phyloP scores from a whole-genome alignment of 1,139 yeast genomes.

The Spathaspora sp. region DNA sequence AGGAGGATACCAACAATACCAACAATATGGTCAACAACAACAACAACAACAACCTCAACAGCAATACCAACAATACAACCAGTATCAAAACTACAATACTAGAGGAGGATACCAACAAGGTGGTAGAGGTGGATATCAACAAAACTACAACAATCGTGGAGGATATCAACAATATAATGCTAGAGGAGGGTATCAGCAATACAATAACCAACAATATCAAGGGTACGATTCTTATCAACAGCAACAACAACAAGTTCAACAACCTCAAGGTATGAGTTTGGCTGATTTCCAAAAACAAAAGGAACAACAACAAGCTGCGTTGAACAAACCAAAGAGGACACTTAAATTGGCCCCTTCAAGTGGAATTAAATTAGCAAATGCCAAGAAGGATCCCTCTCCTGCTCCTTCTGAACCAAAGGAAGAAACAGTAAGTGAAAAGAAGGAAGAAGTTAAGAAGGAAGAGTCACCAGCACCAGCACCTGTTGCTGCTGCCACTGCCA shows the following conservation, averaged over 20 bases:
- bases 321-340: slow-evolving; percentile 58
- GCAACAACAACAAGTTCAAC: slow-evolving; percentile 21
- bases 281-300: slow-evolving; percentile 85
- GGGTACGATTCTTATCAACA: slow-evolving; percentile 21
- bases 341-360: slow-evolving; percentile 67
- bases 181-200: slow-evolving; percentile 25
- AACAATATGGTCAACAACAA: slow-evolving; percentile 14
- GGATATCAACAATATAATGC: slow-evolving; percentile 24
- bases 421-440: slow-evolving; percentile 11
- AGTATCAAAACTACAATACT: slow-evolving; percentile 6
- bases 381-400: slow-evolving; percentile 24
- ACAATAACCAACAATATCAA: slow-evolving; percentile 26
- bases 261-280: slow-evolving; percentile 68
- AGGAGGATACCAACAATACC: slow-evolving; percentile 18
- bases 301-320: slow-evolving; percentile 37
- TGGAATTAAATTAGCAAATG: slow-evolving; percentile 66
- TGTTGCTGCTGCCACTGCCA: slow-evolving; percentile 13
- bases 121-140: slow-evolving; percentile 15
- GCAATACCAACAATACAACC: slow-evolving; percentile 19
- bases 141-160: slow-evolving; percentile 21
- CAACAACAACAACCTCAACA: slow-evolving; percentile 13
- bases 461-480: slow-evolving; percentile 16
- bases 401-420: slow-evolving; percentile 17
- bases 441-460: slow-evolving; percentile 8
- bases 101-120: slow-evolving; percentile 8